Base-by-base conservation (phyloP, 768 basidiomycete genomes). In the Mycena capillaripes region DNA sequence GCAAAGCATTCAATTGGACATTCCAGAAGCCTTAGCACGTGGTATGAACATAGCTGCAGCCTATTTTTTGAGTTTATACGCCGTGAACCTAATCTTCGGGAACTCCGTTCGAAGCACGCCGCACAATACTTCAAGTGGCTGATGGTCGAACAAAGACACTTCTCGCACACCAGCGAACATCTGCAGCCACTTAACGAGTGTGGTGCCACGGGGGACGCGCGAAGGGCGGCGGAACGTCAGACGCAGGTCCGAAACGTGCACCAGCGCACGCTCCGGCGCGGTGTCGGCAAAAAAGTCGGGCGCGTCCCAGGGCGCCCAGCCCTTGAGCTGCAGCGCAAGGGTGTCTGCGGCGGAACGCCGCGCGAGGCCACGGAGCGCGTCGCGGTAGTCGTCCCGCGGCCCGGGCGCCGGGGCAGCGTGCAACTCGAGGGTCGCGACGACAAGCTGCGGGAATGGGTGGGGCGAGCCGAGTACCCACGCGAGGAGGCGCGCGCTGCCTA, bases 231-330 rank as follows among this genome's bases (percentile, higher is more conserved):
- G 58, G 58, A 59, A 59, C 16, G 58, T 40, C 38, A 59, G 40
- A 16, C 38, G 36, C 16, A 59, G 25, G 23, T 59, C 58, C 12
- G 16, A 12, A 25, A 59, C 25, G 58, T 29, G 38, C 25, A 5
- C 8, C 40, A 59, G 2, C 4, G n/a, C 17, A 7, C 25, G 38
- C 6, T 59, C 58, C 38, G 58, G 58, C 23, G 17, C 58, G 5
- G 36, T 27, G 2, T 25, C 8, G 2, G 58, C 38, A 1, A 40
- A 9, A 14, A 59, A 59, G 23, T 59, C 58, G 2, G 23, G 23
- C 38, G 40, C 38, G n/a, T 59, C 9, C 58, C 58, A 59, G 16
- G 58, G 58, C 27, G 58, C 58, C 36, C 58, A 59, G 40, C 58
- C 36, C 4, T 6, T 16, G 16, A 40, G 14, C 4, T 59, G 23